Conservation (phyloP, 176 grass and related monocot species). For the Cocos nucifera region DNA sequence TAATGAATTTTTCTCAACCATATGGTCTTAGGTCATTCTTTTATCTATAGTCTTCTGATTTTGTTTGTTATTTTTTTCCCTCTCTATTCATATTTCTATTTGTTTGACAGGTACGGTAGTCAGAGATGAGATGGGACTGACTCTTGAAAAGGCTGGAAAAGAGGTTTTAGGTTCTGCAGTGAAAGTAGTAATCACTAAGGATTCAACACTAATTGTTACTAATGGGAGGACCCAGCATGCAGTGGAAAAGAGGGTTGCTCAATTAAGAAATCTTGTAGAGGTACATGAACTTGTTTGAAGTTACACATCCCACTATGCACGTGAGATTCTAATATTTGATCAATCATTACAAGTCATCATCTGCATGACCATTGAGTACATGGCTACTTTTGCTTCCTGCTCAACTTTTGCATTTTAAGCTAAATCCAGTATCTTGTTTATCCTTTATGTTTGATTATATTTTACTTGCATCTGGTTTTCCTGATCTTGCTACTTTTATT, state of each 20-base stretch:
- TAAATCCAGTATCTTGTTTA: no score
- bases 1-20: no score
- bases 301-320: no score
- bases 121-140: slow-evolving; percentile 69
- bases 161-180: slow-evolving; percentile 72
- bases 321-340: no score
- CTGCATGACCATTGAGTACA: no score
- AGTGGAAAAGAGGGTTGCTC: slow-evolving; percentile 60
- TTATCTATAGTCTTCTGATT: background rate
- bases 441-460: no score
- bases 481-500: no score
- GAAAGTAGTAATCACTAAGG: slow-evolving; percentile 69
- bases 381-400: no score
- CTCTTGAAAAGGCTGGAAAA: slow-evolving; percentile 63
- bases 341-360: no score
- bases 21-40: background rate
- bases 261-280: slow-evolving; percentile 57
- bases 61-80: background rate
- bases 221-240: slow-evolving; percentile 49
- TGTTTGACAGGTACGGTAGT: slow-evolving; percentile 64
- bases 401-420: no score
- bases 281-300: slow-evolving; percentile 27
- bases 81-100: slow-evolving; percentile 4
- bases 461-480: no score
- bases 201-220: slow-evolving; percentile 82